Conservation (phyloP, 129 eudicot genomes). For the Glebionis coronaria region DNA sequence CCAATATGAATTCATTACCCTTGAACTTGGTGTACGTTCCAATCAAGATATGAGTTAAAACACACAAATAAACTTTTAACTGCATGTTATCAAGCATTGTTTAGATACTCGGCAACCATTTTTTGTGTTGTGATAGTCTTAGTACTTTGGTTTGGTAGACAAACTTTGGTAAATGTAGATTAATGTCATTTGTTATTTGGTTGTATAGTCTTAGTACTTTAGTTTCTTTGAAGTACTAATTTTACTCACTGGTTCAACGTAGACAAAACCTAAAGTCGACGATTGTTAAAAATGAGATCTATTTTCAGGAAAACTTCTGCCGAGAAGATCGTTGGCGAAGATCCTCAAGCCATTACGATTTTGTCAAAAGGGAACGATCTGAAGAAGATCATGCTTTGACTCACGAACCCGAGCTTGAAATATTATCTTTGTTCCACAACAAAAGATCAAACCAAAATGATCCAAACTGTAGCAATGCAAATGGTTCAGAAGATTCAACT, state of each 20-base stretch:
- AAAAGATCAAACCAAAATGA: conserved; percentile 56
- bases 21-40: background rate
- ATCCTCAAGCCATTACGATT: conserved; percentile 42
- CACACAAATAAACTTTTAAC: background rate
- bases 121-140: background rate
- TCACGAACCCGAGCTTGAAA: conserved; percentile 42
- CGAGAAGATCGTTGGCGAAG: conserved; percentile 39
- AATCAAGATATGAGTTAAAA: background rate
- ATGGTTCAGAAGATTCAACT: conserved; percentile 77
- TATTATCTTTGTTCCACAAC: conserved; percentile 48
- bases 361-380: conserved; percentile 64
- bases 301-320: conserved; percentile 37
- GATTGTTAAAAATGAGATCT: background rate
- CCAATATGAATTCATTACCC: background rate
- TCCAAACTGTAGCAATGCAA: conserved; percentile 61
- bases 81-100: background rate
- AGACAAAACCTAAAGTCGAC: background rate
- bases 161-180: background rate
- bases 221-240: background rate
- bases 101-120: background rate
- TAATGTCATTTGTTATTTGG: background rate
- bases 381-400: conserved; percentile 40
- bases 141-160: background rate
- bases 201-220: background rate
- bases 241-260: background rate